Base-by-base conservation (phyloP, 129 eudicot species). In the Saposhnikovia divaricata region DNA sequence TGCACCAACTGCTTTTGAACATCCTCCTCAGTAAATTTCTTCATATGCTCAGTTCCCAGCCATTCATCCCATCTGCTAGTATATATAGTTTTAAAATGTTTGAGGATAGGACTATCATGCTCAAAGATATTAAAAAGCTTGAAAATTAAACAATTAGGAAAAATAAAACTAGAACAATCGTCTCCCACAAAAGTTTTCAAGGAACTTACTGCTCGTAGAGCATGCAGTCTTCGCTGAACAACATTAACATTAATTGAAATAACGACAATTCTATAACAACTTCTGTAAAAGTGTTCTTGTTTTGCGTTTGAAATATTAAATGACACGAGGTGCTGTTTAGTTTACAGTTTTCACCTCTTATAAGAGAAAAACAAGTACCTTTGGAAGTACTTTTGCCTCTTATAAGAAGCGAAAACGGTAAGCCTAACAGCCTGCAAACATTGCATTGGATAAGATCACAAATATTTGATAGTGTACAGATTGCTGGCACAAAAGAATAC, bases 11-110 rank as follows among this genome's bases (percentile, higher is more conserved):
- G 87, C 84, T 91, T 86, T 82, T 77, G 71, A 39, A 50, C 74
- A 84, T 91, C 89, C 84, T 85, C 96, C 50, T 87, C 66, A 57
- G 84, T 86, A 77, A 46, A 27, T 79, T 84, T 83, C 92, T 83
- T 78, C 83, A 90, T 44, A n/a, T 89, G 91, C 78, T 90, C 92
- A 66, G 72, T 44, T 82, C 82, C 83, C 51, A 90, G 89, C 98
- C 98, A 93, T 82, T 90, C 98, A 85, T 93, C 98, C 96, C 96
- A 93, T 69, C 98, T 93, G 83, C 80, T 72, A 78, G 77, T 79
- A 48, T 66, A 75, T n/a, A 57, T 23, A 68, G 79, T 13, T 21
- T 68, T 63, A 15, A 18, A 66, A 2, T 21, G 42, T 53, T 47
- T 34, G n/a, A 12, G 34, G 9, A 23, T 9, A 8, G 77, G 18